Percentiles rank a stretch among this genome's conserved stretches.
Evolutionary conservation across 192 early-diverging fungal genomes (phyloP).

Genomic region (Coemansia sp.): DNA sequence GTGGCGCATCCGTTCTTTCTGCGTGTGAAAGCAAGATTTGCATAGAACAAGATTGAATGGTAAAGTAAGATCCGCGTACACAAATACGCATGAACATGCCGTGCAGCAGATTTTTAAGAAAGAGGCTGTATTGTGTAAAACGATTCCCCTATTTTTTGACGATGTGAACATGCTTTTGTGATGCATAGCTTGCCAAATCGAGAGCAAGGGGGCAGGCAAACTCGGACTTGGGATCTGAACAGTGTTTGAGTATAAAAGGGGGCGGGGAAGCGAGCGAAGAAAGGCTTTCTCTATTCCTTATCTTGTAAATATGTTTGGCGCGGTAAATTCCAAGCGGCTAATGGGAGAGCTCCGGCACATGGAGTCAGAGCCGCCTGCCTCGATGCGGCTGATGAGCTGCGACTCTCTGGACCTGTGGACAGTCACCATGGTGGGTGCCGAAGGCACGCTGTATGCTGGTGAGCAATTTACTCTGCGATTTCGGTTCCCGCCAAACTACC

Average conservation of each 20-base stretch:
- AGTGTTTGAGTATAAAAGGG: not conserved
- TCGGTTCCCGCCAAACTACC: conserved; percentile 68
- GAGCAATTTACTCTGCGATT: conserved; percentile 60
- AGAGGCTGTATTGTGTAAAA: too few species aligned
- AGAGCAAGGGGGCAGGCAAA: too few species aligned
- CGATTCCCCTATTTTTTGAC: too few species aligned
- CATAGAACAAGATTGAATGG: too few species aligned
- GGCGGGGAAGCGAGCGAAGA: too few species aligned
- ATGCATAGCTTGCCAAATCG: too few species aligned
- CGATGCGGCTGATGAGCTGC: conserved; percentile 13
- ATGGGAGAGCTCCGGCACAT: conserved; percentile 33
- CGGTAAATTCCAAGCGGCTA: conserved; percentile 27
- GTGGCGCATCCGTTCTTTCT: too few species aligned
- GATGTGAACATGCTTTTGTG: too few species aligned
- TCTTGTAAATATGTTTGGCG: conserved; percentile 5
- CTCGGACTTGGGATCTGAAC: conserved; percentile 1
- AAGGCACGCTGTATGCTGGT: conserved; percentile 65
- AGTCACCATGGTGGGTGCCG: conserved; percentile 61
- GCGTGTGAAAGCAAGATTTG: too few species aligned
- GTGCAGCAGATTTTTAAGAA: too few species aligned
- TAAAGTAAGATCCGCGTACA: too few species aligned
- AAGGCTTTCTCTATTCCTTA: not conserved
- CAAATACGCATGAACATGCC: too few species aligned
- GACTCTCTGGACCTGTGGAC: conserved; percentile 56
- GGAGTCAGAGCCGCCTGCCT: conserved; percentile 12